Conservation (phyloP, 768 basidiomycete species). For the Crepidotus variabilis region DNA sequence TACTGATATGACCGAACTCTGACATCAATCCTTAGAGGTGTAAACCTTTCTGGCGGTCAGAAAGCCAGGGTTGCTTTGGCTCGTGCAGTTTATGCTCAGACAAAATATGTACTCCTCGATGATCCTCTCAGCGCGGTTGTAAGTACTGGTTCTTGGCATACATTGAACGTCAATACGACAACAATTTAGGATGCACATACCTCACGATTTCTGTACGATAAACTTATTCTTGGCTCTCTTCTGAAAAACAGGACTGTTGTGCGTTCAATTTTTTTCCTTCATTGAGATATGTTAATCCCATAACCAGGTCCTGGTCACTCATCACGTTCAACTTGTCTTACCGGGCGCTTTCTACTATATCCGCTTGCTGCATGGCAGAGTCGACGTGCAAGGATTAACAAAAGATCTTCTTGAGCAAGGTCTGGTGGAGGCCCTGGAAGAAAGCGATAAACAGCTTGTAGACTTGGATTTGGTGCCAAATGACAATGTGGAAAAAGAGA, state of each 20-base stretch:
- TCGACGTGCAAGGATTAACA: constrained; percentile 70
- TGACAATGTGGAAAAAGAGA: too few relatives aligned
- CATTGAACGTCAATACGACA: too few relatives aligned
- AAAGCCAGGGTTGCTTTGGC: constrained; percentile 79
- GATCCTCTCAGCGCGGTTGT: constrained; percentile 83
- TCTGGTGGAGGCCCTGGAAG: constrained; percentile 20
- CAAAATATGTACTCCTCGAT: constrained; percentile 70
- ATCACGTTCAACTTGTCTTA: constrained; percentile 80
- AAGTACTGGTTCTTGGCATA: too few relatives aligned
- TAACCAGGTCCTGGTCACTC: constrained; percentile 65
- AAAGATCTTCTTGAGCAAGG: constrained; percentile 60
- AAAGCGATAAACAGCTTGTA: too few relatives aligned
- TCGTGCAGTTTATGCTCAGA: constrained; percentile 73
- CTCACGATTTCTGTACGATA: constrained; percentile 28
- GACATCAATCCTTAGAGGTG: too few relatives aligned
- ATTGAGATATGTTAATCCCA: too few relatives aligned
- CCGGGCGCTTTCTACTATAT: constrained; percentile 71
- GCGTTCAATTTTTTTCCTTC: constrained; percentile 3
- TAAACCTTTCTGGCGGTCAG: constrained; percentile 78
- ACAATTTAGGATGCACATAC: constrained; percentile 35
- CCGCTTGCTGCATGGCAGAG: constrained; percentile 77
- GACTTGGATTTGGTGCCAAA: too few relatives aligned
- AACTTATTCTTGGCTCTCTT: constrained; percentile 27
- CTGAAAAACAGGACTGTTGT: constrained; percentile 28
- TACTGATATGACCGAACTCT: too few relatives aligned